These are phyloP conservation scores for Eremothecium sinecaudum DNA, from an alignment of 1,139 yeast species.

Conservation along the genomic window DNA sequence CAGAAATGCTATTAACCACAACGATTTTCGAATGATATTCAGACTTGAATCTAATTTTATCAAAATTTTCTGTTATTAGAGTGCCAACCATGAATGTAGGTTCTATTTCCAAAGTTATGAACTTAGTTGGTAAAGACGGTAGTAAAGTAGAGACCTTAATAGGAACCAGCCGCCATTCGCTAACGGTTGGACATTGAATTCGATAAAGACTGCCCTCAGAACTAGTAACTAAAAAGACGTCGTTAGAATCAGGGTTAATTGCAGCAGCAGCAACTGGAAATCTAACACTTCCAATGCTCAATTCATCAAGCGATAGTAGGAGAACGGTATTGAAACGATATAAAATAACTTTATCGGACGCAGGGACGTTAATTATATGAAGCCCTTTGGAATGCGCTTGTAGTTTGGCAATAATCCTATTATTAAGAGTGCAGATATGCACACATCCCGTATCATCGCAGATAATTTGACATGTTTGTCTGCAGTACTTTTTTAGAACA, in stretches of 20 bases:
- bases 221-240: neutral
- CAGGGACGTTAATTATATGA: neutral
- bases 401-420: neutral
- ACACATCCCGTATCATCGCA: conserved; percentile 3
- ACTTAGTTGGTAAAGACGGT: conserved; percentile 10
- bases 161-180: neutral
- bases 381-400: conserved; percentile 2
- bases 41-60: conserved; percentile 6
- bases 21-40: neutral
- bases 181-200: neutral
- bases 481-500: neutral
- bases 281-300: neutral
- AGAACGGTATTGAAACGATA: neutral
- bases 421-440: neutral
- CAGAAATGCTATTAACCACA: conserved; percentile 6
- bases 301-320: conserved; percentile 1
- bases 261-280: neutral
- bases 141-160: neutral
- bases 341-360: neutral
- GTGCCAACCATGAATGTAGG: conserved; percentile 12
- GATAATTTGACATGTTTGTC: neutral
- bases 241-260: neutral
- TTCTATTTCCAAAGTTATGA: conserved; percentile 10
- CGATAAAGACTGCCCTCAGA: neutral
- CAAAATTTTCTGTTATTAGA: conserved; percentile 9